phyloP scores from a whole-genome alignment of 2,329 filamentous ascomycete genomes.

The Fusarium sp. region DNA sequence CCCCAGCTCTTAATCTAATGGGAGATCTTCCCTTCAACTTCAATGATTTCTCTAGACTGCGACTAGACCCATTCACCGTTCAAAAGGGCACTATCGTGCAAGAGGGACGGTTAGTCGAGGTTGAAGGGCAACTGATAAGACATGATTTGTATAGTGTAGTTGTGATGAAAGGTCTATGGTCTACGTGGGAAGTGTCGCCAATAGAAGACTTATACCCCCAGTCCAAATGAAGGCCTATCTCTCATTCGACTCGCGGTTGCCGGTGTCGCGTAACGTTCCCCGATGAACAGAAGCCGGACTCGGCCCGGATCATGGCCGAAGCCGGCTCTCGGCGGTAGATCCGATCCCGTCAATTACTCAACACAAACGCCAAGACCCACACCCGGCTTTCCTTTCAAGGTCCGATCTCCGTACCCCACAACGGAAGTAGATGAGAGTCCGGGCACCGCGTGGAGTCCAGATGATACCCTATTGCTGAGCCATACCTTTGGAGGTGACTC shows the following conservation, averaged over 20 bases:
- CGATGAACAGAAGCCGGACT: not conserved
- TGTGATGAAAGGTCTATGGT: no score
- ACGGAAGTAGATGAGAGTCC: not conserved
- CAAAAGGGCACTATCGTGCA: not conserved
- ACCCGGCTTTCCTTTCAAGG: not conserved
- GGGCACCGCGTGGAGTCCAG: not conserved
- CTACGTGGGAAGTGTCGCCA: no score
- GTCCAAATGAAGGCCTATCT: not conserved
- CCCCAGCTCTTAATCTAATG: not conserved
- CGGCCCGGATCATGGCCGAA: not conserved
- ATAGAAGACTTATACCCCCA: no score
- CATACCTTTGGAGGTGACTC: conserved; percentile 4
- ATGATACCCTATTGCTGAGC: not conserved
- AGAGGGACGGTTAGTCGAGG: not conserved
- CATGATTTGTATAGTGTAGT: no score
- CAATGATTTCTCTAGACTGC: not conserved
- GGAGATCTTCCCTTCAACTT: not conserved
- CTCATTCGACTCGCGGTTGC: not conserved
- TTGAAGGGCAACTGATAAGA: not conserved
- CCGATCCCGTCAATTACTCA: no score
- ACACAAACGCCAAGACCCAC: not conserved
- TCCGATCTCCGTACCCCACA: not conserved
- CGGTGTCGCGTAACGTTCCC: not conserved
- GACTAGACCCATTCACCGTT: not conserved
- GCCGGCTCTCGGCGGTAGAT: not conserved